Evolutionary conservation across 163 green algal genomes (phyloP), one percentile per base, ranked within the genome.

Genomic region (Scenedesmus sp.): DNA sequence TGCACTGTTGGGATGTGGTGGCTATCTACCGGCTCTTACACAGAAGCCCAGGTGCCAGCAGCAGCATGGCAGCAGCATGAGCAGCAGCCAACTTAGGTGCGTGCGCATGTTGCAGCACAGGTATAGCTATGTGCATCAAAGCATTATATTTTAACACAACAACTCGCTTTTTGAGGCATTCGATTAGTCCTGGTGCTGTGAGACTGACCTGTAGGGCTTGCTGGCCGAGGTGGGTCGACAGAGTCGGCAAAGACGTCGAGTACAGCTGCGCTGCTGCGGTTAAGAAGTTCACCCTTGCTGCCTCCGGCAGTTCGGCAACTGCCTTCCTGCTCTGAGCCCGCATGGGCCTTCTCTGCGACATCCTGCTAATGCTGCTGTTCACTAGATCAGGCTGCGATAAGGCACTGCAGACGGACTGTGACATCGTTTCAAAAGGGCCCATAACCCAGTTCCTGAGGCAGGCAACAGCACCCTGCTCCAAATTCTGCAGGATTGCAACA

Each of bases 181-280:
- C 18, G 3, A 7, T 34, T 26, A 76, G 16, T 18, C 16, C 1
- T 79, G 23, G 23, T n/a, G 46, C 26, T 81, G 20, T 34, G 8
- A 34, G 8, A 16, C 56, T 83, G 10, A 91, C 87, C 87, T 77
- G 87, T 57, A 91, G 59, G 59, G 87, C 74, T 66, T 87, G 87
- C 76, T 91, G 87, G 6, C 87, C 87, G 18, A 87, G 26, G 59
- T 91, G 87, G 15, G 87, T 91, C n/a, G 87, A 91, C 87, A 91
- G 87, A 52, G 60, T 54, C 26, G 87, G 87, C 87, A 91, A 15
- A 8, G 87, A 64, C 2, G 57, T 64, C 2, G 87, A 60, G 18
- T 59, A 64, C 12, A 91, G 76, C 87, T 91, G 87, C 15, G 87
- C 70, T 23, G 87, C 87, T 52, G 56, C n/a, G 2, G 70, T 91